These are phyloP conservation scores for Serendipita sp. DNA, from an alignment of 768 basidiomycete genomes.

Conservation along the genomic window DNA sequence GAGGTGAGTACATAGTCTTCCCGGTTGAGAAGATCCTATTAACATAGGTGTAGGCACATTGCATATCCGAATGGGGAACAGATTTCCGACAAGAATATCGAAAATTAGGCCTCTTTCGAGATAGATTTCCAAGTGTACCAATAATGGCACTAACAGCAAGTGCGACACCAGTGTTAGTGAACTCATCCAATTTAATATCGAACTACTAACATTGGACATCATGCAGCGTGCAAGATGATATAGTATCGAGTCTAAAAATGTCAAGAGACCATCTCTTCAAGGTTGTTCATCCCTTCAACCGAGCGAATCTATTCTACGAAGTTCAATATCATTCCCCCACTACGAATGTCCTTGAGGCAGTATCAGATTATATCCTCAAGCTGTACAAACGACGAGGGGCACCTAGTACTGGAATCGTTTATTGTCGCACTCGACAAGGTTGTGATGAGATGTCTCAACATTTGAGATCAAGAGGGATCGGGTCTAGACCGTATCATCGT, in stretches of 20 bases:
- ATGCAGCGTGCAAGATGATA: conserved; percentile 55
- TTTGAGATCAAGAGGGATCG: conserved; percentile 49
- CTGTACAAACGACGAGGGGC: conserved; percentile 43
- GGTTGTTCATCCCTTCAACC: conserved; percentile 67
- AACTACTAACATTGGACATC: background rate
- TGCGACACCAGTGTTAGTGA: conserved; percentile 47
- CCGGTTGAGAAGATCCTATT: background rate
- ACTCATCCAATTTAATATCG: background rate
- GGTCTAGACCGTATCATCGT: conserved; percentile 57
- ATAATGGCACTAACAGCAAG: conserved; percentile 83
- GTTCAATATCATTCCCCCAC: conserved; percentile 41
- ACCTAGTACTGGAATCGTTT: conserved; percentile 57
- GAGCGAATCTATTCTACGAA: conserved; percentile 68
- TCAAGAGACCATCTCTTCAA: conserved; percentile 36
- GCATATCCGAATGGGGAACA: conserved; percentile 80
- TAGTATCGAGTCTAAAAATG: conserved; percentile 50
- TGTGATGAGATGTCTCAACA: conserved; percentile 53
- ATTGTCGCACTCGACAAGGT: conserved; percentile 49
- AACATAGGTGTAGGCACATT: conserved; percentile 42
- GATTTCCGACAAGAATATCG: conserved; percentile 65
- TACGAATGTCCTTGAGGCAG: conserved; percentile 30
- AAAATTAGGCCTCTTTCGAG: conserved; percentile 51
- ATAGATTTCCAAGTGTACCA: conserved; percentile 48
- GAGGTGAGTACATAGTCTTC: conserved; percentile 32
- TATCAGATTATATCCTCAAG: conserved; percentile 46